Conservation (phyloP, 1,139 yeast species). For the Kurtzmaniella quercitrusa region DNA sequence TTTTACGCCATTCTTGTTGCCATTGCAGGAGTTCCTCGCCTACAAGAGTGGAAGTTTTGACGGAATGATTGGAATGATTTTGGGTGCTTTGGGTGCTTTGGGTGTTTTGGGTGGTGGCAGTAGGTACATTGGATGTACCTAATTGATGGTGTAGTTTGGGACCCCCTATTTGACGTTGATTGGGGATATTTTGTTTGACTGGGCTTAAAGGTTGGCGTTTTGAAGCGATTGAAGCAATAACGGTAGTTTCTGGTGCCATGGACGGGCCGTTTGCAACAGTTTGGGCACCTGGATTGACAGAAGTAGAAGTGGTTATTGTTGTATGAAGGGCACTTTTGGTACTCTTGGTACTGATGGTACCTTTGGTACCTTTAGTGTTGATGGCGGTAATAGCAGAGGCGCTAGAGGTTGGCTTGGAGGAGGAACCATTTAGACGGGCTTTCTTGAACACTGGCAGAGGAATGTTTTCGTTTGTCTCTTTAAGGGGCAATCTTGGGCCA, state of each 20-base stretch:
- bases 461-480: conserved; percentile 39
- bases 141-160: not conserved
- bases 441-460: conserved; percentile 37
- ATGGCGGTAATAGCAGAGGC: conserved; percentile 4
- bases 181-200: not conserved
- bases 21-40: conserved; percentile 61
- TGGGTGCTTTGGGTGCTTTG: conserved; percentile 7
- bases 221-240: not conserved
- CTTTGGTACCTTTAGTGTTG: not conserved
- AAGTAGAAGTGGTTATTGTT: too few relatives aligned
- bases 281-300: not conserved
- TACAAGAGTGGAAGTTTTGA: conserved; percentile 24
- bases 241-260: not conserved
- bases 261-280: not conserved
- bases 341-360: conserved; percentile 1
- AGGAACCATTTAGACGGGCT: conserved; percentile 19
- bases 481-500: conserved; percentile 33
- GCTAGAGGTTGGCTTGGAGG: conserved; percentile 1
- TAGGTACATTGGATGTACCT: not conserved
- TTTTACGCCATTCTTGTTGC: conserved; percentile 79
- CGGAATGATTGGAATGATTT: too few relatives aligned
- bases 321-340: too few relatives aligned
- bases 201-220: not conserved
- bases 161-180: not conserved
- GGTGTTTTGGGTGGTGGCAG: not conserved